phyloP scores from a whole-genome alignment of 2,329 filamentous ascomycete species.

The Fusarium fujikuroi region DNA sequence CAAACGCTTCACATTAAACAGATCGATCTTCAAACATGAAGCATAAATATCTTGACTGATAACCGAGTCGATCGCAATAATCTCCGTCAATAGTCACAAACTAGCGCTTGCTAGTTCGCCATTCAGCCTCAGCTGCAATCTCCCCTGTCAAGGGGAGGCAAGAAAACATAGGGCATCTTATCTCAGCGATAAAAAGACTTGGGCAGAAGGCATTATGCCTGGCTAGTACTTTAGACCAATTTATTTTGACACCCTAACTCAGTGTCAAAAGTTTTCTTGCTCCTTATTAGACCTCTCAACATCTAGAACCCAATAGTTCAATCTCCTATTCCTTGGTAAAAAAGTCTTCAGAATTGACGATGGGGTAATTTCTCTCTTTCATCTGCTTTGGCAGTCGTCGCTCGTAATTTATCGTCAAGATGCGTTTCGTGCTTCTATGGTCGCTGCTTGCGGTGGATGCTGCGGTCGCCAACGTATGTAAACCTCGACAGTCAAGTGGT shows the following conservation, averaged over 20 bases:
- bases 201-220: too few species aligned
- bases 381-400: neutral
- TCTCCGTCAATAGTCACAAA: neutral
- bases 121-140: neutral
- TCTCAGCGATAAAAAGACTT: accelerated
- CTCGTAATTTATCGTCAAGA: neutral
- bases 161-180: accelerated
- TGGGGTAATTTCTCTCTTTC: accelerated
- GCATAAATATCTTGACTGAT: neutral
- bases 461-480: neutral
- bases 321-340: neutral
- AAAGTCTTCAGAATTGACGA: neutral
- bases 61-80: neutral
- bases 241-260: accelerated
- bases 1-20: neutral
- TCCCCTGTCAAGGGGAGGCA: neutral
- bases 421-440: neutral
- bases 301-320: neutral
- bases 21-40: neutral
- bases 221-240: accelerated
- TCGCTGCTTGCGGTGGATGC: neutral
- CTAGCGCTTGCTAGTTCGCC: neutral
- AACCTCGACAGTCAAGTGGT: neutral
- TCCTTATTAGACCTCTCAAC: neutral
- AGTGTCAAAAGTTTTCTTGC: accelerated